Evolutionary conservation across 1,284 basidiomycete species (phyloP).

Genomic region (Cystobasidiaceae sp.): DNA sequence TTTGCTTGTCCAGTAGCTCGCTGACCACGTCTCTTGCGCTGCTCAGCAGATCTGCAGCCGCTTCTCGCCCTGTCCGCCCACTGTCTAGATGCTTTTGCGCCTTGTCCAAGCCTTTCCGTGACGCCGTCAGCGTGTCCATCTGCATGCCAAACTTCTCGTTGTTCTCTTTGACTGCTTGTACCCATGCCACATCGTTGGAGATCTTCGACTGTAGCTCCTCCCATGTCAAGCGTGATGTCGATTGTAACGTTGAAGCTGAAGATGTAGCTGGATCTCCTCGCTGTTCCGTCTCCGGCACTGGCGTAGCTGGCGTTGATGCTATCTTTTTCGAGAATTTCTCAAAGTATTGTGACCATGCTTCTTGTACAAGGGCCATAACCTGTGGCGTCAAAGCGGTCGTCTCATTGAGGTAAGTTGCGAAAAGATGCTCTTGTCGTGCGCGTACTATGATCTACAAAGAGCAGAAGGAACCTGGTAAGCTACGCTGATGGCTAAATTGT

Average conservation of each 20-base stretch:
- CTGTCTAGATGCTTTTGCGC: slow-evolving; percentile 20
- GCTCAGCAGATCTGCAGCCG: slow-evolving; percentile 50
- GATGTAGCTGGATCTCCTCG: not conserved
- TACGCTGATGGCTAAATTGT: not conserved
- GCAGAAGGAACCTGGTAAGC: not conserved
- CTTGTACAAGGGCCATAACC: slow-evolving; percentile 58
- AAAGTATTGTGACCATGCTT: slow-evolving; percentile 63
- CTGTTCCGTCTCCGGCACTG: not conserved
- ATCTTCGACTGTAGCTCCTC: slow-evolving; percentile 8
- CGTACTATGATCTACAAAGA: slow-evolving; percentile 72
- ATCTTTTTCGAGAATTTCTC: slow-evolving; percentile 53
- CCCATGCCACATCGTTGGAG: slow-evolving; percentile 54
- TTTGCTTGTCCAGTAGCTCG: slow-evolving; percentile 50
- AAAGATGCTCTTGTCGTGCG: slow-evolving; percentile 76
- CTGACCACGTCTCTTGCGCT: slow-evolving; percentile 43
- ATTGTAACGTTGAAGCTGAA: slow-evolving; percentile 2
- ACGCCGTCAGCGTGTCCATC: slow-evolving; percentile 57
- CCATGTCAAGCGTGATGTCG: slow-evolving; percentile 1
- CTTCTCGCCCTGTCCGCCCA: slow-evolving; percentile 43
- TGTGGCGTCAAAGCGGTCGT: slow-evolving; percentile 49
- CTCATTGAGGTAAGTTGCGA: slow-evolving; percentile 53
- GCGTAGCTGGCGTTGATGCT: not conserved
- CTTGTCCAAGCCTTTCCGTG: slow-evolving; percentile 23
- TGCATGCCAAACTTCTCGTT: slow-evolving; percentile 91
- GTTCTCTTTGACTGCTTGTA: slow-evolving; percentile 61